These are phyloP conservation scores for Pseudogymnoascus sp. DNA, from an alignment of 2,329 filamentous ascomycete genomes.

Conservation along the genomic window DNA sequence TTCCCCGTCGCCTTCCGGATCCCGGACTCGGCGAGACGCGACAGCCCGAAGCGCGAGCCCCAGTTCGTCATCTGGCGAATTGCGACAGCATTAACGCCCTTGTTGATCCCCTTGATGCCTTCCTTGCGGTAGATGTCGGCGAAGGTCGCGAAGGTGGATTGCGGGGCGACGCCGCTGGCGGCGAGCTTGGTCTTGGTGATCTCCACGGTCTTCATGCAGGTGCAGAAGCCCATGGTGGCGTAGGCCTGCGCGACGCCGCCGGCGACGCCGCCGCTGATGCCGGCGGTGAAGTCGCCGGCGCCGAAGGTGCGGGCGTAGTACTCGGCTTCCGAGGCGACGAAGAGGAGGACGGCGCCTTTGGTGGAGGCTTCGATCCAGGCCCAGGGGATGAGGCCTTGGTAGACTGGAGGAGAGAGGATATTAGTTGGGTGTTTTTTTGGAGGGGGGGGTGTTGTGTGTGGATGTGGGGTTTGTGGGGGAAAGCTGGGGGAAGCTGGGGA, in stretches of 20 bases:
- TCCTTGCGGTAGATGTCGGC: constrained; percentile 95
- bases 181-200: constrained; percentile 98
- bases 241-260: constrained; percentile 97
- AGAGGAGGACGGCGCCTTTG: constrained; percentile 97
- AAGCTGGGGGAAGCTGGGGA: background rate
- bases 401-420: constrained; percentile 56
- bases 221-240: constrained; percentile 99
- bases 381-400: constrained; percentile 99
- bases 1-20: constrained; percentile 77
- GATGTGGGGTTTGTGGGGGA: background rate
- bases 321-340: constrained; percentile 97
- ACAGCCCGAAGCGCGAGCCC: constrained; percentile 92
- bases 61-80: constrained; percentile 99
- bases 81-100: constrained; percentile 95
- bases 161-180: constrained; percentile 71
- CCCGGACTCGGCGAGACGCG: constrained; percentile 79
- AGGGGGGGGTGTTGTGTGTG: too few relatives aligned
- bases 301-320: constrained; percentile 81
- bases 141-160: constrained; percentile 89
- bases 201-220: constrained; percentile 99
- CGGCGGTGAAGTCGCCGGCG: constrained; percentile 76
- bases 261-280: constrained; percentile 83
- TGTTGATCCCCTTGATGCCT: constrained; percentile 93
- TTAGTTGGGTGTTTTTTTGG: constrained; percentile 18
- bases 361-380: constrained; percentile 99